Conservation (phyloP, 2,329 filamentous ascomycete genomes). For the Clonostachys chloroleuca region DNA sequence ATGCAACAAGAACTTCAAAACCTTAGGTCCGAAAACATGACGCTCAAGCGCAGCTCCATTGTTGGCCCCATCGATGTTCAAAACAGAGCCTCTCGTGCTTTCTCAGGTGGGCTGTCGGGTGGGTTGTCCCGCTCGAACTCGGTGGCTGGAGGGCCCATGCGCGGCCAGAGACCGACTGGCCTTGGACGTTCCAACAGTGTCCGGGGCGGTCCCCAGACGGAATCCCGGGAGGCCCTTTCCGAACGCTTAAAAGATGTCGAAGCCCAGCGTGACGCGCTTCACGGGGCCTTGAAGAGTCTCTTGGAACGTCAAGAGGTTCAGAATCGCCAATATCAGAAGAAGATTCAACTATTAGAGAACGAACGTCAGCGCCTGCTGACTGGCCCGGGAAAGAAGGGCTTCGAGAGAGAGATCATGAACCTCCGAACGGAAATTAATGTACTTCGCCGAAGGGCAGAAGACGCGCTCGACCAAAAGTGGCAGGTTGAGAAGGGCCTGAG, state of each 20-base stretch:
- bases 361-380: constrained; percentile 73
- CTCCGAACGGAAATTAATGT: constrained; percentile 81
- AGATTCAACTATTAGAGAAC: constrained; percentile 68
- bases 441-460: constrained; percentile 82
- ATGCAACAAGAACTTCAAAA: constrained; percentile 82
- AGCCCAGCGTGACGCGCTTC: constrained; percentile 87
- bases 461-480: constrained; percentile 94
- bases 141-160: constrained; percentile 49
- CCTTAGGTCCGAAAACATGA: constrained; percentile 64
- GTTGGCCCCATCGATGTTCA: constrained; percentile 6
- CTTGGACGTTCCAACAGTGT: constrained; percentile 58
- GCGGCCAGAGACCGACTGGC: constrained; percentile 26
- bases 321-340: constrained; percentile 78
- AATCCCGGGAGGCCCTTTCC: constrained; percentile 65
- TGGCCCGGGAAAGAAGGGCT: constrained; percentile 70
- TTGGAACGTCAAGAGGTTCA: constrained; percentile 83
- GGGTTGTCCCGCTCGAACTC: constrained; percentile 65
- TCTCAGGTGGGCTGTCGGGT: constrained; percentile 26
- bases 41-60: constrained; percentile 36
- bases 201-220: constrained; percentile 37
- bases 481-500: constrained; percentile 87
- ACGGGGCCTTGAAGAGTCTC: constrained; percentile 79
- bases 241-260: constrained; percentile 90
- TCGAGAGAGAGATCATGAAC: constrained; percentile 75
- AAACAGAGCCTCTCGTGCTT: constrained; percentile 5